A percentile compares a stretch with the other conserved stretches of the same genome.
These are phyloP conservation scores for Ceratobasidium sp. DNA, from an alignment of 1,284 basidiomycete species.

Conservation along the genomic window DNA sequence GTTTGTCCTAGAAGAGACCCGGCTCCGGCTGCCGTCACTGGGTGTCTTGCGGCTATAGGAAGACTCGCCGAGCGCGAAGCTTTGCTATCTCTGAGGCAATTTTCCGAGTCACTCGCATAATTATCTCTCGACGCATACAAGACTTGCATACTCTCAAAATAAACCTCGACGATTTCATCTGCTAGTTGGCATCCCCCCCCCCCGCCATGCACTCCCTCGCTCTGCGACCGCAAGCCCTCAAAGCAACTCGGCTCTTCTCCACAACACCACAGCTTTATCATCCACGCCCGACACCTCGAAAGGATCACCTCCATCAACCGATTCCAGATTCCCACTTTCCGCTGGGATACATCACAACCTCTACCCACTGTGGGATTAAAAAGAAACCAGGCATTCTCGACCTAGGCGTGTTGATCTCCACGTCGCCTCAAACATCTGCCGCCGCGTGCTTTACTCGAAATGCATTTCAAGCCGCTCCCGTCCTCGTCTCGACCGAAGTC, in stretches of 20 bases:
- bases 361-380: conserved; percentile 84
- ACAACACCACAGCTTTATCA: conserved; percentile 47
- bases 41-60: background rate
- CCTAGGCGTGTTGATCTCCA: conserved; percentile 84
- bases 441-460: conserved; percentile 96
- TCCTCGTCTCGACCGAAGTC: conserved; percentile 82
- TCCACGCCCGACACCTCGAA: conserved; percentile 59
- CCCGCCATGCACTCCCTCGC: background rate
- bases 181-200: background rate
- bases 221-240: background rate
- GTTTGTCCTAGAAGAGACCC: background rate
- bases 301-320: conserved; percentile 65
- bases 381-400: conserved; percentile 73
- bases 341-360: conserved; percentile 71
- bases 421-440: conserved; percentile 69
- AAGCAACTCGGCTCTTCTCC: background rate
- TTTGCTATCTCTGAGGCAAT: conserved; percentile 18
- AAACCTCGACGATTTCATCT: background rate
- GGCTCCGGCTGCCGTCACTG: background rate
- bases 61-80: background rate
- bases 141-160: background rate
- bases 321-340: conserved; percentile 68
- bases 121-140: conserved; percentile 9
- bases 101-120: conserved; percentile 8
- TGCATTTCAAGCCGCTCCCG: conserved; percentile 96